phyloP scores from a whole-genome alignment of 306 rosid genomes.

The Prunus armeniaca region DNA sequence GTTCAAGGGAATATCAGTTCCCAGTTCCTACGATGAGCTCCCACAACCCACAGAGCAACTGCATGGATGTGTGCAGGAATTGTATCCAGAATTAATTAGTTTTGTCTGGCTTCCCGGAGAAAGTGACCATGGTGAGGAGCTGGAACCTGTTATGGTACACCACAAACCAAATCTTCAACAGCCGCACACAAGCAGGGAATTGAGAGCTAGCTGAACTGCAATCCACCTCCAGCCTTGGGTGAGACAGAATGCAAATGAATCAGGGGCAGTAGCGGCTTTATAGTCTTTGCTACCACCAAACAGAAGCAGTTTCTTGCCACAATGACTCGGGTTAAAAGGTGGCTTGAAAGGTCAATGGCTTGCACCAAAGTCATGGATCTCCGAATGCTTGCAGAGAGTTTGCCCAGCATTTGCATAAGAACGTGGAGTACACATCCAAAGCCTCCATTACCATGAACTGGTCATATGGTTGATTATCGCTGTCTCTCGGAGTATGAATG shows the following conservation, averaged over 20 bases:
- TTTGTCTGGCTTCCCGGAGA: not conserved
- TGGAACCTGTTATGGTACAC: not conserved
- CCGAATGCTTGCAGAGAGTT: not conserved
- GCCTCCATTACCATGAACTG: not conserved
- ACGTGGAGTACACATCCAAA: not conserved
- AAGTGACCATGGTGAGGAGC: not conserved
- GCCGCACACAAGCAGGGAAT: not conserved
- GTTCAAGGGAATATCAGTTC: too few species aligned
- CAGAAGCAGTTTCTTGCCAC: not conserved
- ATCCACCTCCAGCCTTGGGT: not conserved
- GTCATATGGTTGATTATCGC: not conserved
- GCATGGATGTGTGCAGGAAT: not conserved
- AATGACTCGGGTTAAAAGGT: not conserved
- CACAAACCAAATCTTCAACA: not conserved
- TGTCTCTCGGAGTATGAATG: not conserved
- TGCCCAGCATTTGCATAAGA: not conserved
- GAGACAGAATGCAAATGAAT: not conserved
- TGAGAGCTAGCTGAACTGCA: not conserved
- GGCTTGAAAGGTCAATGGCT: slow-evolving; percentile 1
- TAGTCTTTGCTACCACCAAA: not conserved
- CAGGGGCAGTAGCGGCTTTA: not conserved
- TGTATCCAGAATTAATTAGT: not conserved
- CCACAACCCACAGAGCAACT: not conserved
- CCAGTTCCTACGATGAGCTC: not conserved
- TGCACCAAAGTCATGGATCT: not conserved